Base-by-base conservation (phyloP, 2,329 filamentous ascomycete species). In the Cephalotrichum gorgonifer region DNA sequence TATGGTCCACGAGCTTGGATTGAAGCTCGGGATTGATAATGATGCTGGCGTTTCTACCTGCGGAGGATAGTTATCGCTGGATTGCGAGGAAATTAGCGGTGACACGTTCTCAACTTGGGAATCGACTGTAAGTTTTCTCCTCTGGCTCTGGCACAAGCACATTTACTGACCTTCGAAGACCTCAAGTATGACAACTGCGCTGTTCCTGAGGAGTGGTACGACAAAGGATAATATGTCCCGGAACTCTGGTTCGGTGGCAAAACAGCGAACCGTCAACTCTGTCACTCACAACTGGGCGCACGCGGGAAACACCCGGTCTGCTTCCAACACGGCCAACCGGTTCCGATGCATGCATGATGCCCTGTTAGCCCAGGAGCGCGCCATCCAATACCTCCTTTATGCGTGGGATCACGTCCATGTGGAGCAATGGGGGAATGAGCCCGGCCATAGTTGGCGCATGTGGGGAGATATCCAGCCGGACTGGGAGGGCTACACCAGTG, bases 21-120 rank as follows among this genome's bases (percentile, higher is more conserved):
- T 85, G 42, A 84, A 83, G 57, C 63, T 82, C 9, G 81, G 81
- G 1, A 81, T 85, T 50, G 85, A 85, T 56, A 74, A 74, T 54
- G 74, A 73, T 58, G 75, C 75, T 1, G 75, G 75, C 39, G 65
- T 51, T 44, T 59, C 23, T 2, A 79, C 75, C 2, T 81, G 78
- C 55, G 78, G 70, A 1, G 71, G 72, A 4, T 81, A 79, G n/a
- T 12, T 12, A 12, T 27, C 43, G 11, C 27, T 43, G 6, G 78
- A 74, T 1, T 71, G 74, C 54, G 80, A 85, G 54, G 60, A 67
- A 2, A 60, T 76, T 15, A 81, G 84, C 59, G 80, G 79, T 1
- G 60, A 70, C 39, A 73, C 75, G 0, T 82, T 76, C 57, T 73
- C 75, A 1, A 64, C 68, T 17, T 82, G 78, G 78, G 76, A 73